A percentile compares a stretch with the other conserved stretches of the same genome.
These are phyloP conservation scores for Parastagonospora nodorum DNA, from an alignment of 2,329 filamentous ascomycete species.

Conservation along the genomic window DNA sequence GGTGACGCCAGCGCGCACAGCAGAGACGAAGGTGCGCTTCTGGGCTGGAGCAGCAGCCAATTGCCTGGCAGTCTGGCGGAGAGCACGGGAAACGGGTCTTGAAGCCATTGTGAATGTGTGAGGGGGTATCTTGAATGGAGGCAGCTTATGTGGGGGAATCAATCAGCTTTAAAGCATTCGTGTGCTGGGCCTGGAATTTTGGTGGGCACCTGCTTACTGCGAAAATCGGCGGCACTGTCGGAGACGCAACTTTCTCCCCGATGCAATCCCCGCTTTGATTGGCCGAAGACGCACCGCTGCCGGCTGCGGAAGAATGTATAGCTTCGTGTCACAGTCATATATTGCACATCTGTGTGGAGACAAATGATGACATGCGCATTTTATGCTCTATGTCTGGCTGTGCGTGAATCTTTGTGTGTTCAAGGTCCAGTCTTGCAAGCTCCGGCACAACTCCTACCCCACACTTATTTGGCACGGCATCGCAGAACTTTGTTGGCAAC, in stretches of 20 bases:
- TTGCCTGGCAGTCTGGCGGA: constrained; percentile 63
- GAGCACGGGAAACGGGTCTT: constrained; percentile 69
- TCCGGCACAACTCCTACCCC: background rate
- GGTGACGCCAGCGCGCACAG: constrained; percentile 55
- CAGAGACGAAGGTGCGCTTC: constrained; percentile 64
- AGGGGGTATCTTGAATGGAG: constrained; percentile 39
- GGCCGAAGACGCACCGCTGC: constrained; percentile 1
- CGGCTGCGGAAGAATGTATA: constrained; percentile 1
- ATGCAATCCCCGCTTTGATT: background rate
- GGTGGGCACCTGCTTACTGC: constrained; percentile 4
- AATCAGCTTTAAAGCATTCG: constrained; percentile 32
- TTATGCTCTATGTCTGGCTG: background rate
- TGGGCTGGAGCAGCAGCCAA: constrained; percentile 57
- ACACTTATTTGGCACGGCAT: no score
- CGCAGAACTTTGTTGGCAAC: no score
- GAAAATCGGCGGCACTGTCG: constrained; percentile 7
- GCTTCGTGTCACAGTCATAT: constrained; percentile 3
- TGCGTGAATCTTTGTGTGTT: background rate
- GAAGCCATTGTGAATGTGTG: constrained; percentile 71
- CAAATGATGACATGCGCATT: background rate
- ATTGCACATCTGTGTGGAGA: background rate
- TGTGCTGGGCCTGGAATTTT: constrained; percentile 15
- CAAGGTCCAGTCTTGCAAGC: no score
- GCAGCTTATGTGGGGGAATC: constrained; percentile 25
- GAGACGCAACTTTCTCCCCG: constrained; percentile 6